phyloP scores from a whole-genome alignment of 2,329 filamentous ascomycete genomes.

The Huntiella savannae region DNA sequence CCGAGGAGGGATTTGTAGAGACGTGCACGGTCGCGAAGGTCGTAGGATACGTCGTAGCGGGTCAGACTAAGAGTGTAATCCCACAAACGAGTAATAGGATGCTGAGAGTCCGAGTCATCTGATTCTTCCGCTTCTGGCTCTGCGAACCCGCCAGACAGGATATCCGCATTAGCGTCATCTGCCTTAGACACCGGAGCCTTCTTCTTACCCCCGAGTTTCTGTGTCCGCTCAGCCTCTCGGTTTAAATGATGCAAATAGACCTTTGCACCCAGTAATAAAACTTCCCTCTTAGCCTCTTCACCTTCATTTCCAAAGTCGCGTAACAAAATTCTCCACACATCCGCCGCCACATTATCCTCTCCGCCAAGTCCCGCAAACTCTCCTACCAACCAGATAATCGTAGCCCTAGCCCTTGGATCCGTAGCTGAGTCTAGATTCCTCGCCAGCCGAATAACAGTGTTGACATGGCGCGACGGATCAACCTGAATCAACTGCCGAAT shows the following conservation, averaged over 20 bases:
- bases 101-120: slow-evolving; percentile 18
- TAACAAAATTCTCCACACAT: slow-evolving; percentile 73
- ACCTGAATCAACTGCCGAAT: slow-evolving; percentile 92
- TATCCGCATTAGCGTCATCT: background rate
- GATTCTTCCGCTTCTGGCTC: slow-evolving; percentile 17
- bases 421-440: slow-evolving; percentile 80
- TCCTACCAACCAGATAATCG: slow-evolving; percentile 92
- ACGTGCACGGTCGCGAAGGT: slow-evolving; percentile 76
- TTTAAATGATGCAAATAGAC: slow-evolving; percentile 84
- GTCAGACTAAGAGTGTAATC: slow-evolving; percentile 68
- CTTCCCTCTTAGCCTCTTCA: slow-evolving; percentile 75
- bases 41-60: slow-evolving; percentile 86
- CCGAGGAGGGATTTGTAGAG: slow-evolving; percentile 72
- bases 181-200: background rate
- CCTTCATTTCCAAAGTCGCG: slow-evolving; percentile 72
- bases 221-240: slow-evolving; percentile 28
- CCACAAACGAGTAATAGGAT: slow-evolving; percentile 64
- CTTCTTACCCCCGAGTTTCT: slow-evolving; percentile 14
- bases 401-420: slow-evolving; percentile 74
- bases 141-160: slow-evolving; percentile 14
- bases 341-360: slow-evolving; percentile 78
- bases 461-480: slow-evolving; percentile 58
- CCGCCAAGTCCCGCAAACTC: slow-evolving; percentile 70
- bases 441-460: slow-evolving; percentile 73
- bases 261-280: slow-evolving; percentile 84